A percentile compares a stretch with the other conserved stretches of the same genome.
Conservation (phyloP, 371 early-diverging fungal species). For the Mortierella sp. region DNA sequence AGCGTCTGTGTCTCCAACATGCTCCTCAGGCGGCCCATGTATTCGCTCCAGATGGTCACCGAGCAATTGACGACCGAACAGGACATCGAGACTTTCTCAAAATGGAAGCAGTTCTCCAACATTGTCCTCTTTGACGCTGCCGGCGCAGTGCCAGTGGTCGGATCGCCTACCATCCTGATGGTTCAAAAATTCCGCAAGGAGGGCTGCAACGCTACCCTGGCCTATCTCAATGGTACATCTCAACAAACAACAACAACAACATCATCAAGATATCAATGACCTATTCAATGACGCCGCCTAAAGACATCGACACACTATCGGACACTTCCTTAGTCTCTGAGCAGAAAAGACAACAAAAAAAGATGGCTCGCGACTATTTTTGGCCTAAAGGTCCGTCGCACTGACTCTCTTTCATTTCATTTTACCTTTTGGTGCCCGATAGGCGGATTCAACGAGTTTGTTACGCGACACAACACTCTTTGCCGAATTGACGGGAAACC, state of each 20-base stretch:
- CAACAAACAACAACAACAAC: background rate
- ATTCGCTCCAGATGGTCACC: constrained; percentile 65
- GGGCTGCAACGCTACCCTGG: constrained; percentile 60
- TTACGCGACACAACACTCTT: constrained; percentile 3
- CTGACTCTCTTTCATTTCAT: background rate
- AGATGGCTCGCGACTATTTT: background rate
- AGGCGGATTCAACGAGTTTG: constrained; percentile 46
- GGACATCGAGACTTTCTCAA: constrained; percentile 58
- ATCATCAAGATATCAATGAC: no score
- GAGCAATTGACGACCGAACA: constrained; percentile 67
- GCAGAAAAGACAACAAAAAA: background rate
- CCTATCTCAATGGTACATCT: constrained; percentile 64
- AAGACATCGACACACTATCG: background rate
- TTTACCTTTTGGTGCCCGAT: background rate
- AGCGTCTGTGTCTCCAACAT: constrained; percentile 72
- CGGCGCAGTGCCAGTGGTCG: constrained; percentile 59
- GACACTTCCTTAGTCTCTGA: constrained; percentile 1
- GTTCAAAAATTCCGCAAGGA: constrained; percentile 59
- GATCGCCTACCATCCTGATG: constrained; percentile 61
- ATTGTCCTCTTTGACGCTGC: constrained; percentile 72
- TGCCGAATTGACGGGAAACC: constrained; percentile 29
- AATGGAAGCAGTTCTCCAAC: constrained; percentile 62
- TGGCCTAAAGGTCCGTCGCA: background rate
- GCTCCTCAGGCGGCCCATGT: constrained; percentile 67
- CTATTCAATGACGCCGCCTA: constrained; percentile 8